Evolutionary conservation across 2,329 filamentous ascomycete genomes (phyloP).

Genomic region (Xylaria hypoxylon): DNA sequence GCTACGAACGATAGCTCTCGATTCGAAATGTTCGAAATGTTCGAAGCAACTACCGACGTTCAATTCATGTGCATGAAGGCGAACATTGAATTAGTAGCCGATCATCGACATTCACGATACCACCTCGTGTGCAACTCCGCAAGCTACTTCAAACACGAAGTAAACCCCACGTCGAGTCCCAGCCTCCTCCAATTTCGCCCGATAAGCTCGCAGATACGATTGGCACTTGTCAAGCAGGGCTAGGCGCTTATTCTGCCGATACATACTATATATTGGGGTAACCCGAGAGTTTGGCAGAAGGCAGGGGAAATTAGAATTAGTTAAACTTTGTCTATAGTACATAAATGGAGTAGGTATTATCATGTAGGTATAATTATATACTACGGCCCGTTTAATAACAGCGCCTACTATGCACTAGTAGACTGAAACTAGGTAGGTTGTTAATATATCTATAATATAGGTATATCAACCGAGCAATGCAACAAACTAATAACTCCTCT

Average conservation of each 20-base stretch:
- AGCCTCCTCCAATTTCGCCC: constrained; percentile 18
- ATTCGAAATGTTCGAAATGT: background rate
- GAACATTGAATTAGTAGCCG: background rate
- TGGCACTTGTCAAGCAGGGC: constrained; percentile 11
- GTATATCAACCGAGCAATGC: too few species aligned
- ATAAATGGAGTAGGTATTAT: background rate
- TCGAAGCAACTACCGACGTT: background rate
- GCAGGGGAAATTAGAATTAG: constrained; percentile 10
- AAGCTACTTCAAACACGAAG: constrained; percentile 26
- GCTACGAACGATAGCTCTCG: background rate
- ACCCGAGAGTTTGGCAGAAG: constrained; percentile 28
- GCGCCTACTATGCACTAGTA: too few species aligned
- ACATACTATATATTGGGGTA: constrained; percentile 1
- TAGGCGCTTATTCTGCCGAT: constrained; percentile 24
- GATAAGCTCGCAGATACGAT: constrained; percentile 25
- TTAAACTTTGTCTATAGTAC: constrained; percentile 1
- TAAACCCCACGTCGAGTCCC: constrained; percentile 30
- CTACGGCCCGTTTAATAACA: background rate
- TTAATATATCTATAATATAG: too few species aligned
- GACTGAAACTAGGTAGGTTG: too few species aligned
- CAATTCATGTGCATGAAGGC: background rate
- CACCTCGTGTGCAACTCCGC: constrained; percentile 19
- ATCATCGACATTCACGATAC: constrained; percentile 28
- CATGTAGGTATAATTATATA: background rate
- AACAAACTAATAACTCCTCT: too few species aligned